These are phyloP conservation scores for Mycena olivaceomarginata DNA, from an alignment of 768 basidiomycete genomes.

Conservation along the genomic window DNA sequence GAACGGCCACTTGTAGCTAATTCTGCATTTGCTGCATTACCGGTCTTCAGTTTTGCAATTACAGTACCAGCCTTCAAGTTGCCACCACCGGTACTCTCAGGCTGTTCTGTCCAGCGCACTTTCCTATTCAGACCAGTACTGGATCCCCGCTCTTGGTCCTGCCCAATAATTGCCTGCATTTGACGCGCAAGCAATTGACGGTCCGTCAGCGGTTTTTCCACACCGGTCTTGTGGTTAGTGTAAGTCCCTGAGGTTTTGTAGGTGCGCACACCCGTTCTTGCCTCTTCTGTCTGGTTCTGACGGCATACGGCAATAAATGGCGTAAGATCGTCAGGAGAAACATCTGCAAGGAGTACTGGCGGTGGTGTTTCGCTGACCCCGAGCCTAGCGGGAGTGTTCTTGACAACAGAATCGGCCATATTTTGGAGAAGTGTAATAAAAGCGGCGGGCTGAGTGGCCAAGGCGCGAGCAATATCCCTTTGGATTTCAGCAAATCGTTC, in stretches of 20 bases:
- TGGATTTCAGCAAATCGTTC: constrained; percentile 27
- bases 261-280: constrained; percentile 19
- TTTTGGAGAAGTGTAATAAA: constrained; percentile 13
- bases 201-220: background rate
- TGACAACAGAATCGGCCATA: background rate
- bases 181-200: background rate
- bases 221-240: constrained; percentile 20
- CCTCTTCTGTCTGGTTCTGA: constrained; percentile 27
- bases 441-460: constrained; percentile 7
- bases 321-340: constrained; percentile 2
- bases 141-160: constrained; percentile 4
- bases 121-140: constrained; percentile 3
- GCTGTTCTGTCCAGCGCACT: background rate
- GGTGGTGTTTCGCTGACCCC: background rate
- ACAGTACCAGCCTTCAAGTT: no score
- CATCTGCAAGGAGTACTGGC: background rate
- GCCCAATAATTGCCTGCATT: no score
- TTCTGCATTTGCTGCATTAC: no score
- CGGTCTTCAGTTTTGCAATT: no score
- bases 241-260: constrained; percentile 5
- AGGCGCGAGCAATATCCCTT: background rate
- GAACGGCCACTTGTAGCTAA: background rate
- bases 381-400: background rate
- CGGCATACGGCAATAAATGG: constrained; percentile 5
- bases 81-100: no score